Percentiles rank a stretch among this genome's conserved stretches.
phyloP scores from a whole-genome alignment of 1,284 basidiomycete genomes.

The Ustilago shanxiensis region DNA sequence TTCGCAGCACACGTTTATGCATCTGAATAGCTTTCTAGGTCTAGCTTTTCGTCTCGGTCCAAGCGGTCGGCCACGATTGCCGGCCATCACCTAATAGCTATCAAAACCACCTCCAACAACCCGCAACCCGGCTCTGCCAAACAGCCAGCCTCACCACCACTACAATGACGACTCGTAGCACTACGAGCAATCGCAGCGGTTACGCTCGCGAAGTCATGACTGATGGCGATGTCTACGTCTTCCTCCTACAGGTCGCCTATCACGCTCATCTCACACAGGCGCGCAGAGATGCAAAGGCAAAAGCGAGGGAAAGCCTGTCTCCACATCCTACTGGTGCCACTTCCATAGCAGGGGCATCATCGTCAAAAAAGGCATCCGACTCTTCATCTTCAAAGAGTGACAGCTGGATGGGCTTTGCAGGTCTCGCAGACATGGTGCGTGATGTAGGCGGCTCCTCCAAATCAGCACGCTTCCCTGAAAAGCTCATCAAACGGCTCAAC shows the following conservation, averaged over 20 bases:
- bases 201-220: constrained; percentile 51
- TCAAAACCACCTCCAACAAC: background rate
- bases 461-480: constrained; percentile 63
- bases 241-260: constrained; percentile 64
- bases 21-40: too few species aligned
- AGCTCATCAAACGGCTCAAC: constrained; percentile 64
- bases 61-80: background rate
- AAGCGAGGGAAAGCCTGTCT: constrained; percentile 30
- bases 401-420: constrained; percentile 59
- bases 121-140: background rate
- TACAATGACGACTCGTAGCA: constrained; percentile 59
- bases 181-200: constrained; percentile 45
- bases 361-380: constrained; percentile 34
- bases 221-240: constrained; percentile 68
- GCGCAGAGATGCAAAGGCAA: constrained; percentile 41
- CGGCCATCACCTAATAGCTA: background rate
- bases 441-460: constrained; percentile 55
- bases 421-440: constrained; percentile 58
- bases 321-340: constrained; percentile 6
- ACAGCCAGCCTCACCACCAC: too few species aligned
- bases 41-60: background rate
- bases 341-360: constrained; percentile 5
- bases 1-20: background rate
- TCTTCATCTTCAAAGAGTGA: constrained; percentile 35
- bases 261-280: constrained; percentile 40